Conservation (phyloP, 2,329 filamentous ascomycete genomes). For the Cytospora piceicola region DNA sequence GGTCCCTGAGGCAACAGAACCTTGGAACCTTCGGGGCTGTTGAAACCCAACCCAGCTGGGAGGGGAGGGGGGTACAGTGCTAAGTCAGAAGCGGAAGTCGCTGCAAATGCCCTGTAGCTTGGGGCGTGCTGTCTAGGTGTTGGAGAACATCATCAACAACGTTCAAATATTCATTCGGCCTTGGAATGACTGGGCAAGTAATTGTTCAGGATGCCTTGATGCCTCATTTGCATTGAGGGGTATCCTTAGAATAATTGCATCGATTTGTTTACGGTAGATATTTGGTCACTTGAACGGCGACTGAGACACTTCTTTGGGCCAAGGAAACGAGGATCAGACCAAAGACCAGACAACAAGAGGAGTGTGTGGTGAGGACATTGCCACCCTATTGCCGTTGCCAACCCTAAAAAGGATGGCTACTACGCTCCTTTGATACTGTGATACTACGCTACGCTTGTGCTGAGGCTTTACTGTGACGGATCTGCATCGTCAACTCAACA, state of each 20-base stretch:
- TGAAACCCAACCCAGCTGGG: no score
- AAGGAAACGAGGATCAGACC: not conserved
- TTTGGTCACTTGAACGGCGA: not conserved
- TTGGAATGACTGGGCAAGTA: not conserved
- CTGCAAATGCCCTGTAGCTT: not conserved
- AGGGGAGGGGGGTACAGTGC: not conserved
- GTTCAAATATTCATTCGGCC: not conserved
- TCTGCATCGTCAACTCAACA: not conserved
- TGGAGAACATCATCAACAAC: not conserved
- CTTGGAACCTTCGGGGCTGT: not conserved
- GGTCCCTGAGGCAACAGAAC: conserved; percentile 2
- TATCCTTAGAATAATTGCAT: not conserved
- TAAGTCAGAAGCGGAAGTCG: not conserved
- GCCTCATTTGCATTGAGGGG: not conserved
- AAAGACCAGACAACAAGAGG: not conserved
- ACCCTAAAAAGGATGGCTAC: conserved; percentile 2
- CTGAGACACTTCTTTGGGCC: not conserved
- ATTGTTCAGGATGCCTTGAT: no score
- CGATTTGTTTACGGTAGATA: not conserved
- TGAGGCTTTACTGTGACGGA: not conserved
- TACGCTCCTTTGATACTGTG: not conserved
- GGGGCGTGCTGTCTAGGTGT: not conserved
- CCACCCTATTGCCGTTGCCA: not conserved
- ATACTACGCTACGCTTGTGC: not conserved
- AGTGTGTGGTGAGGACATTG: conserved; percentile 1